Evolutionary conservation across 202 grass and related monocot genomes (phyloP).

Genomic region (Bolboschoenoplectus hybrid): DNA sequence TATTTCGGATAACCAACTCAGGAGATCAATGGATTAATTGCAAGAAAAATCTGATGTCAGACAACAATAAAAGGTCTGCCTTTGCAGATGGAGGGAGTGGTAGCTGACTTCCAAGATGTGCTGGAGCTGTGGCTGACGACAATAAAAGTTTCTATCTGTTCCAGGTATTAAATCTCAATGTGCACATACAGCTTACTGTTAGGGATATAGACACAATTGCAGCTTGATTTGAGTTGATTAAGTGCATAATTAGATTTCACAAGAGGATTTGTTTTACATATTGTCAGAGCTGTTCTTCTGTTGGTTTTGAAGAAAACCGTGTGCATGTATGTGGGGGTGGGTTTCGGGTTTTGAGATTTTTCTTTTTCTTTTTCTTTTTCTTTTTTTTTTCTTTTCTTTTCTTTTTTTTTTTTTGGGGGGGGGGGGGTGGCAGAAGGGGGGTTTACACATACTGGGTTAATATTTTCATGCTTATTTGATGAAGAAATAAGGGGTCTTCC

Average conservation of each 20-base stretch:
- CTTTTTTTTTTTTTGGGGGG: too few relatives aligned
- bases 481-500: neutral
- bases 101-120: neutral
- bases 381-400: too few relatives aligned
- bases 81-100: neutral
- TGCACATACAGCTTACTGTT: neutral
- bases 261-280: neutral
- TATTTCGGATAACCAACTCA: neutral
- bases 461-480: neutral
- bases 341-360: too few relatives aligned
- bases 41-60: neutral
- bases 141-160: neutral
- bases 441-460: neutral
- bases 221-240: constrained; percentile 7
- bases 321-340: neutral
- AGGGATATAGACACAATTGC: neutral
- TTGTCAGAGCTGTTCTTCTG: neutral
- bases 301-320: neutral
- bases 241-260: neutral
- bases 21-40: neutral
- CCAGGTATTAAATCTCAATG: neutral
- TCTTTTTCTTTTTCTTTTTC: too few relatives aligned
- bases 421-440: neutral
- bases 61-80: neutral
- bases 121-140: too few relatives aligned